These are phyloP conservation scores for Cyclotella atomus DNA, from an alignment of 108 stramenopile genomes.

Conservation along the genomic window DNA sequence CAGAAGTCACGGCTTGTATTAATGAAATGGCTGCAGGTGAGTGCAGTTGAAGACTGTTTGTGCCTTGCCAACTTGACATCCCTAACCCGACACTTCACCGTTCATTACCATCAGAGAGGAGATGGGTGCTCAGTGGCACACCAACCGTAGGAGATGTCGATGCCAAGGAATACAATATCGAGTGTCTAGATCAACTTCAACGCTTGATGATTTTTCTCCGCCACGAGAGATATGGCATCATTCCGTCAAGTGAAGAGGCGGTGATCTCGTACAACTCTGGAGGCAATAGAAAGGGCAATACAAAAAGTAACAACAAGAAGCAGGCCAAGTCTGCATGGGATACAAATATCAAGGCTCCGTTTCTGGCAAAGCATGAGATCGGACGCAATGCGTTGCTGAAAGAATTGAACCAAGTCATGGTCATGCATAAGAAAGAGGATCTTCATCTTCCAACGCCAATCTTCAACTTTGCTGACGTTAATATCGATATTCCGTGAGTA, in stretches of 20 bases:
- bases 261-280: neutral
- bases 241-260: neutral
- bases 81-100: neutral
- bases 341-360: constrained; percentile 49
- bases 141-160: constrained; percentile 72
- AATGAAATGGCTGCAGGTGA: constrained; percentile 56
- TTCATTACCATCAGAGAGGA: constrained; percentile 45
- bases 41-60: too few relatives aligned
- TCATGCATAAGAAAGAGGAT: constrained; percentile 68
- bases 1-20: constrained; percentile 46
- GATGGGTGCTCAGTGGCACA: constrained; percentile 86
- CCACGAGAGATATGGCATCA: constrained; percentile 44
- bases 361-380: constrained; percentile 32
- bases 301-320: constrained; percentile 8
- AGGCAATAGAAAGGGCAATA: neutral
- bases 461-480: constrained; percentile 53
- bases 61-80: neutral
- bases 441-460: constrained; percentile 57
- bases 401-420: constrained; percentile 54
- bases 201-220: constrained; percentile 54
- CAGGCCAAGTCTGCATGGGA: constrained; percentile 53
- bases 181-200: constrained; percentile 59
- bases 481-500: constrained; percentile 42
- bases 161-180: constrained; percentile 28
- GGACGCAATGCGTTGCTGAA: constrained; percentile 42